Evolutionary conservation across 164 flowering plant genomes (phyloP).

Genomic region (Chloranthus sessilifolius): DNA sequence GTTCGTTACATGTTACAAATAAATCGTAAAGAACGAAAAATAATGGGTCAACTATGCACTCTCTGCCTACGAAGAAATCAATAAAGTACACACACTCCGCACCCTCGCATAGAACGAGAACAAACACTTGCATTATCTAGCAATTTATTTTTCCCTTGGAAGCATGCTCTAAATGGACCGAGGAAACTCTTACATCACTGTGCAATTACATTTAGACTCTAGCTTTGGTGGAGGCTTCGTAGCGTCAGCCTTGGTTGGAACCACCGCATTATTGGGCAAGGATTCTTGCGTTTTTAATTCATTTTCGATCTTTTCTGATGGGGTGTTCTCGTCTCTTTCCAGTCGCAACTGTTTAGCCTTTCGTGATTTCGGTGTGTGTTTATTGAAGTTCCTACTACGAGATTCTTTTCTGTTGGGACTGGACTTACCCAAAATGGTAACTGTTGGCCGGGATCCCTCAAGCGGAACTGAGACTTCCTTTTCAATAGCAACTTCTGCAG

Average conservation of each 20-base stretch:
- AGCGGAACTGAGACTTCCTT: constrained; percentile 41
- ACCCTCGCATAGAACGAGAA: constrained; percentile 1
- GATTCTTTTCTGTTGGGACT: constrained; percentile 33
- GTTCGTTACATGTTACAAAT: constrained; percentile 50
- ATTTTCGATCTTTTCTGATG: constrained; percentile 8
- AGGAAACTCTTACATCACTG: constrained; percentile 52
- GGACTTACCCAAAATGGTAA: constrained; percentile 52
- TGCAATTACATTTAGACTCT: constrained; percentile 87
- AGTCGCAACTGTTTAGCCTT: constrained; percentile 43
- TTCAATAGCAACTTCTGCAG: constrained; percentile 72
- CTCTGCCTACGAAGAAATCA: constrained; percentile 17
- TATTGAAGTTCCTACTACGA: constrained; percentile 28
- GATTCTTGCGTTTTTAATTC: neutral
- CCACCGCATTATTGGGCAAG: constrained; percentile 17
- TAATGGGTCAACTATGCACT: constrained; percentile 23
- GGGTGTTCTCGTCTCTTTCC: constrained; percentile 39
- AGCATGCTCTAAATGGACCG: constrained; percentile 63
- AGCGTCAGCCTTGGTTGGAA: constrained; percentile 21
- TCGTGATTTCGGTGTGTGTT: constrained; percentile 46
- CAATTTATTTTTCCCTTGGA: constrained; percentile 81
- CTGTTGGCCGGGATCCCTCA: constrained; percentile 53
- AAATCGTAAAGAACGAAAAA: constrained; percentile 24
- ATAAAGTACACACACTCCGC: constrained; percentile 22
- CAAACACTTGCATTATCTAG: constrained; percentile 50
- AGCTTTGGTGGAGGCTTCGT: constrained; percentile 66